Base-by-base conservation (phyloP, 2,329 filamentous ascomycete genomes). In the Daldinia sp. region DNA sequence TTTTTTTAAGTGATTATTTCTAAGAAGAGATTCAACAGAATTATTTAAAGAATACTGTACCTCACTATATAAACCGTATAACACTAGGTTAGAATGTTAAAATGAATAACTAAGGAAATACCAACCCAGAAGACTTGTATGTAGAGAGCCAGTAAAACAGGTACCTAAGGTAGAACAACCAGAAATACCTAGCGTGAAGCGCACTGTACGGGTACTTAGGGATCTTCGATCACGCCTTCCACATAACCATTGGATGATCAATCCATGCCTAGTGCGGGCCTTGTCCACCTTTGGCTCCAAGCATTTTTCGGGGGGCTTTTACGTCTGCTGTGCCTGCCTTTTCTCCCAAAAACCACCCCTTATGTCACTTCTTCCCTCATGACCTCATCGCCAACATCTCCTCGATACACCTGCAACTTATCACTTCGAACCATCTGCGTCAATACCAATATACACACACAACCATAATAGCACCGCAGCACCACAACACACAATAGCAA, bases 281-380 rank as follows among this genome's bases (percentile, higher is more conserved):
- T 67, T 67, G 68, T 67, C 68, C 68, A 70, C 67, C 58, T 68
- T 67, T 63, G 68, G 69, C 69, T 70, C 68, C 66, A 67, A 64
- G 62, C 57, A 62, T 70, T 71, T 74, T 74, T 72, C 71, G 72
- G 72, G 74, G 73, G 73, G 68, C 71, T 71, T 48, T 71, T 73
- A 70, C 70, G 73, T 75, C 73, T 75, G 73, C 73, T 75, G 74
- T 76, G 73, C 71, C 69, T 74, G 71, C 68, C 70, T 73, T 68
- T 73, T 71, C 70, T 71, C 67, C 72, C 71, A 72, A 72, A 74
- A 74, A 74, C 72, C 73, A 74, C 69, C 74, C 73, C 73, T 76
- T 76, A 76, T 76, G 74, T 76, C 74, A 76, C 74, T 76, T 76
- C 73, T 75, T 75, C 71, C 69, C 73, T 76, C 74, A 76, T 76